phyloP scores from a whole-genome alignment of 2,329 filamentous ascomycete species.

The Fusarium anthophilum region DNA sequence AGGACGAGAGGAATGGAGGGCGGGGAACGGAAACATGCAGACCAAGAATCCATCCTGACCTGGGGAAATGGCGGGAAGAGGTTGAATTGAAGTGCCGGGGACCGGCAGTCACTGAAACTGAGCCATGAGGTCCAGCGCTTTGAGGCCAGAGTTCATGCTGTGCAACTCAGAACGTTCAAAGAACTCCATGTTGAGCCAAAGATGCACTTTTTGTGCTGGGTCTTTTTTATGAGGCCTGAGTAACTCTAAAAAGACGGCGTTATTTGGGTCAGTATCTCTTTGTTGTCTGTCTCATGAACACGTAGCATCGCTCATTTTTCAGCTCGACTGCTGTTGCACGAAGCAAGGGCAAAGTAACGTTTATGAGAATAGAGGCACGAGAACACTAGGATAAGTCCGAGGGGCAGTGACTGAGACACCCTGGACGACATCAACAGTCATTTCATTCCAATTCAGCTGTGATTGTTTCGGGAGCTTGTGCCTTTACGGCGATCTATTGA shows the following conservation, averaged over 20 bases:
- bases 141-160: not conserved
- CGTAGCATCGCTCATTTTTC: not conserved
- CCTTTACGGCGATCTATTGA: not conserved
- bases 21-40: not conserved
- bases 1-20: not conserved
- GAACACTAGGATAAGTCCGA: not conserved
- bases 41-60: not conserved
- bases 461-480: not conserved
- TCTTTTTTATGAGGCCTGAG: not conserved
- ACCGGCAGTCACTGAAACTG: constrained; percentile 13
- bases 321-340: not conserved
- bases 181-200: not conserved
- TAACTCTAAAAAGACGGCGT: not conserved
- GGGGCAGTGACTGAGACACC: not conserved
- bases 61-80: not conserved
- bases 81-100: constrained; percentile 2
- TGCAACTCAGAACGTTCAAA: not conserved
- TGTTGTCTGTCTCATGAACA: not conserved
- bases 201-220: not conserved
- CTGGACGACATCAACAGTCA: not conserved
- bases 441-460: not conserved
- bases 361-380: not conserved
- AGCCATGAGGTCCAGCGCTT: not conserved
- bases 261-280: not conserved
- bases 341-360: not conserved